A percentile compares a stretch with the other conserved stretches of the same genome.
Conservation (phyloP, 169 alveolate species). For the Sarcocystis neurona region DNA sequence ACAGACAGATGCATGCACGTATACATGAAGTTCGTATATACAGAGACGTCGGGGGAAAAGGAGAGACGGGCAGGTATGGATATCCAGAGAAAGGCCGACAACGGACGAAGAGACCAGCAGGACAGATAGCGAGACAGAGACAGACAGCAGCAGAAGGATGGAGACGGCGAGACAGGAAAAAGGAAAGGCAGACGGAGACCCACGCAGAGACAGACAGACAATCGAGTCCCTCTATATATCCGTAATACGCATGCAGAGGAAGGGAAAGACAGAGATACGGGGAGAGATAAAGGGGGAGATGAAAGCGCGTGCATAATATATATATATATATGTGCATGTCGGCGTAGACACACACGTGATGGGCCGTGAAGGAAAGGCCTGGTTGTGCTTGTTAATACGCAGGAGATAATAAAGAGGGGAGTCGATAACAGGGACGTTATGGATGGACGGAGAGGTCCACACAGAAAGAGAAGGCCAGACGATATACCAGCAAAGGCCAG, state of each 20-base stretch:
- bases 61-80: too few relatives aligned
- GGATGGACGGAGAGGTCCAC: too few relatives aligned
- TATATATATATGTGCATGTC: not conserved
- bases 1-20: not conserved
- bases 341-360: not conserved
- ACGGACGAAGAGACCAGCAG: not conserved
- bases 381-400: too few relatives aligned
- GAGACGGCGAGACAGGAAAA: not conserved
- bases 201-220: not conserved
- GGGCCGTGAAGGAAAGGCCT: too few relatives aligned
- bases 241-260: not conserved
- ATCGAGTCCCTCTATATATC: not conserved
- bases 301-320: not conserved
- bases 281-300: not conserved
- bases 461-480: too few relatives aligned
- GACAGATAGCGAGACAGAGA: not conserved
- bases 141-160: not conserved
- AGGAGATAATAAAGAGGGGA: too few relatives aligned
- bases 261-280: not conserved
- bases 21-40: too few relatives aligned
- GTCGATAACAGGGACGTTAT: too few relatives aligned
- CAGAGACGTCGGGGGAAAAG: too few relatives aligned
- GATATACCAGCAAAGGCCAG: constrained; percentile 12
- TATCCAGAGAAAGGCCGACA: not conserved
- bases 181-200: not conserved